phyloP scores from a whole-genome alignment of 2,329 filamentous ascomycete genomes.

The Paecilomyces sp. region DNA sequence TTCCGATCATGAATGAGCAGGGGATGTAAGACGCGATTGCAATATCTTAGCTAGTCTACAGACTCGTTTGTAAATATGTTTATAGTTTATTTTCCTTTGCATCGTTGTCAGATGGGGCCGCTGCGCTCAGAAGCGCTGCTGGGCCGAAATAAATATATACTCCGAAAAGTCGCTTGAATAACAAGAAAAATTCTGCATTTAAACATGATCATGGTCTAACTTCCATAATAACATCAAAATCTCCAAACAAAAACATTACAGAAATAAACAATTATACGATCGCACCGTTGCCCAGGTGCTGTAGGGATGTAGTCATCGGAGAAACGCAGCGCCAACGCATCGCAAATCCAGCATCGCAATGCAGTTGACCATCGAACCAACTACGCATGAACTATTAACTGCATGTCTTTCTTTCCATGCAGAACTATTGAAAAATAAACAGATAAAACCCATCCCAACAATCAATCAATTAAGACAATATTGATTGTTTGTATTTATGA shows the following conservation, averaged over 20 bases:
- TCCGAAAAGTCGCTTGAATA: too few relatives aligned
- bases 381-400: not conserved
- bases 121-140: too few relatives aligned
- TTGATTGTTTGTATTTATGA: not conserved
- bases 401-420: not conserved
- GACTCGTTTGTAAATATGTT: not conserved
- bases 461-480: not conserved
- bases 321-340: not conserved
- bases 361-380: not conserved
- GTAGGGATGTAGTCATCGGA: not conserved
- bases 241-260: not conserved
- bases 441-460: too few relatives aligned
- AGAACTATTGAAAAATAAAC: not conserved
- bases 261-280: not conserved
- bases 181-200: too few relatives aligned
- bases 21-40: not conserved
- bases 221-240: not conserved
- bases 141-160: too few relatives aligned
- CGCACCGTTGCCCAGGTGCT: not conserved
- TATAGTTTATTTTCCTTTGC: not conserved
- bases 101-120: too few relatives aligned
- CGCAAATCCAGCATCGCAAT: not conserved
- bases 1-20: constrained; percentile 4
- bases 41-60: too few relatives aligned
- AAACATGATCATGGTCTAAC: too few relatives aligned